Percentiles rank a stretch among this genome's conserved stretches.
Evolutionary conservation across 1,139 yeast species (phyloP).

Genomic region (Kazachstania sp.): DNA sequence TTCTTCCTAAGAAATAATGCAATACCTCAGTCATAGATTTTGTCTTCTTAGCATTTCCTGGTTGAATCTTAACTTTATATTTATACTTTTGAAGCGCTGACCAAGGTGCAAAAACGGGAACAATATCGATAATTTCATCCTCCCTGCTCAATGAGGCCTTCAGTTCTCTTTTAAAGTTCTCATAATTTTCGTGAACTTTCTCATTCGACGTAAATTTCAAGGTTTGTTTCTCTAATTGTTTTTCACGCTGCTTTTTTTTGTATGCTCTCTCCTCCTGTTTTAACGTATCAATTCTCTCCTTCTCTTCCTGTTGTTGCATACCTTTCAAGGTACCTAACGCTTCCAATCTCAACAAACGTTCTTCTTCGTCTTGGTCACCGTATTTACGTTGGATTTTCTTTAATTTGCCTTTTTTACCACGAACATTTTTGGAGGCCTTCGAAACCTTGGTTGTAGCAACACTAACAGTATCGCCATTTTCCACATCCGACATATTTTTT

Average conservation of each 20-base stretch:
- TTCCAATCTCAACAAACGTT: constrained; percentile 62
- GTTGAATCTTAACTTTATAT: constrained; percentile 77
- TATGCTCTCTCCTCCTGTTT: constrained; percentile 33
- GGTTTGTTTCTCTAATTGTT: constrained; percentile 45
- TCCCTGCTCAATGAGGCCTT: constrained; percentile 33
- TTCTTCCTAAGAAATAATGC: constrained; percentile 49
- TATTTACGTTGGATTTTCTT: constrained; percentile 79
- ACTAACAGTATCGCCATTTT: constrained; percentile 10
- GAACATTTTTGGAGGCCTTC: constrained; percentile 36
- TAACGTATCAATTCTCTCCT: constrained; percentile 32
- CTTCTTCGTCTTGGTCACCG: constrained; percentile 89
- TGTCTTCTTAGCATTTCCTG: constrained; percentile 85
- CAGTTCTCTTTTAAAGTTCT: constrained; percentile 33
- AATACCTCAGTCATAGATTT: constrained; percentile 68
- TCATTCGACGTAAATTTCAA: constrained; percentile 38
- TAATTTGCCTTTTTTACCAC: constrained; percentile 79
- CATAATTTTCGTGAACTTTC: constrained; percentile 28
- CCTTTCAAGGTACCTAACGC: constrained; percentile 78
- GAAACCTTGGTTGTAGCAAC: constrained; percentile 13
- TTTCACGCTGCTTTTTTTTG: constrained; percentile 35
- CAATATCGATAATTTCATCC: constrained; percentile 46
- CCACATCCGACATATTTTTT: neutral
- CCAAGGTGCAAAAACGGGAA: constrained; percentile 96
- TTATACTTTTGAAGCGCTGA: constrained; percentile 61
- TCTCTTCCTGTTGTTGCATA: constrained; percentile 38